A percentile compares a stretch with the other conserved stretches of the same genome.
phyloP scores from a whole-genome alignment of 148 eudicot genomes.

The Polygonum aviculare region DNA sequence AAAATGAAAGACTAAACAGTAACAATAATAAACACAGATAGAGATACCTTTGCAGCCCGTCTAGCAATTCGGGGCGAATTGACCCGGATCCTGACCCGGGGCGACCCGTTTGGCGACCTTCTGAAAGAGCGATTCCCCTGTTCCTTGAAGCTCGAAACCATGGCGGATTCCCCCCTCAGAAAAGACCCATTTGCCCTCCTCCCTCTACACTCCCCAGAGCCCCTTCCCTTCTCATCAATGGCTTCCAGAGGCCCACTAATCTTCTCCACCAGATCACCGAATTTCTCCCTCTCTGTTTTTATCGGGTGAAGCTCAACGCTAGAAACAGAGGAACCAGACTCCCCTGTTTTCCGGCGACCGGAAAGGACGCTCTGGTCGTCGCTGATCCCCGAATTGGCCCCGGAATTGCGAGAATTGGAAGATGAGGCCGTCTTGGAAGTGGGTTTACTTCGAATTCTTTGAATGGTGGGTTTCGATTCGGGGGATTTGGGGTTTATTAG shows the following conservation, averaged over 20 bases:
- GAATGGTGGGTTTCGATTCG: background rate
- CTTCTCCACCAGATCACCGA: background rate
- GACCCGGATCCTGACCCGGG: slow-evolving; percentile 7
- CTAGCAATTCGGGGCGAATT: slow-evolving; percentile 10
- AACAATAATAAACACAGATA: background rate
- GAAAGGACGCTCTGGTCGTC: background rate
- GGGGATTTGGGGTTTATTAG: background rate
- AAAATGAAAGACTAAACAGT: no score
- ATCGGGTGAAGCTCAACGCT: background rate
- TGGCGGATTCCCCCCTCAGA: background rate
- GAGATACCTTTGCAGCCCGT: background rate
- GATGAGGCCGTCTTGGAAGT: background rate
- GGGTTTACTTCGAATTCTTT: background rate
- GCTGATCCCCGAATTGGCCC: background rate
- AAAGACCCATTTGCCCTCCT: slow-evolving; percentile 5
- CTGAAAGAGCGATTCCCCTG: slow-evolving; percentile 2
- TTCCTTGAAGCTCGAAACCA: slow-evolving; percentile 2
- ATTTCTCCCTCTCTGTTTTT: background rate
- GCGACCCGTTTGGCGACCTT: slow-evolving; percentile 7
- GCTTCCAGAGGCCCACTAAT: background rate
- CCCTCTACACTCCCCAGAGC: background rate
- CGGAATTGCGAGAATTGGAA: background rate
- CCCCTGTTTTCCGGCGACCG: background rate
- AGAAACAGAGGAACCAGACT: background rate
- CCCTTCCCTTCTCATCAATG: background rate